These are phyloP conservation scores for Rhipidocladum racemiflorum DNA, from an alignment of 176 grass and related monocot species.

Conservation along the genomic window DNA sequence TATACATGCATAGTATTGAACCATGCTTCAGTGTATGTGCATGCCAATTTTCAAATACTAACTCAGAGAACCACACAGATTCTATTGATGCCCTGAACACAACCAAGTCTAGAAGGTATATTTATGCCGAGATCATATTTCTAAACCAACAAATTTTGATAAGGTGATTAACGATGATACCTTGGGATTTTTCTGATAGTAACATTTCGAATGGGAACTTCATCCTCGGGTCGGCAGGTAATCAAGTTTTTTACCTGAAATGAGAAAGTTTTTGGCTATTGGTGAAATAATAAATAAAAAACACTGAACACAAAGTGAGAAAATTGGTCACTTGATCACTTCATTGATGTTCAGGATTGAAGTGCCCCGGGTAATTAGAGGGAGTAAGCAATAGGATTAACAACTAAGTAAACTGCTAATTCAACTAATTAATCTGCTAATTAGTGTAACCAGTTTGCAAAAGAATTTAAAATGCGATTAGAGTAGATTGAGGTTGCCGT, in stretches of 20 bases:
- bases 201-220: slow-evolving; percentile 82
- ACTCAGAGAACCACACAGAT: neutral
- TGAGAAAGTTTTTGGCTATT: neutral
- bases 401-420: too few species aligned
- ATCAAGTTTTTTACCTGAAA: slow-evolving; percentile 97
- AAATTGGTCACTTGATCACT: neutral
- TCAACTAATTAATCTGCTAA: too few species aligned
- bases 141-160: neutral
- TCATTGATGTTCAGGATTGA: neutral
- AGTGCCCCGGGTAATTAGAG: too few species aligned
- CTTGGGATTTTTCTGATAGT: slow-evolving; percentile 99
- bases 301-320: slow-evolving; percentile 18
- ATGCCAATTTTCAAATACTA: neutral
- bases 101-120: neutral
- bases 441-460: too few species aligned
- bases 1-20: neutral
- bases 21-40: neutral
- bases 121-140: neutral
- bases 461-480: too few species aligned
- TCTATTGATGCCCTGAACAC: neutral
- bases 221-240: slow-evolving; percentile 75
- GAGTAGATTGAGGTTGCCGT: too few species aligned
- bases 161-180: slow-evolving; percentile 46
- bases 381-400: too few species aligned
- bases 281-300: neutral